These are phyloP conservation scores for Opeltia flavorubescens DNA, from an alignment of 495 filamentous ascomycete species.

Conservation along the genomic window DNA sequence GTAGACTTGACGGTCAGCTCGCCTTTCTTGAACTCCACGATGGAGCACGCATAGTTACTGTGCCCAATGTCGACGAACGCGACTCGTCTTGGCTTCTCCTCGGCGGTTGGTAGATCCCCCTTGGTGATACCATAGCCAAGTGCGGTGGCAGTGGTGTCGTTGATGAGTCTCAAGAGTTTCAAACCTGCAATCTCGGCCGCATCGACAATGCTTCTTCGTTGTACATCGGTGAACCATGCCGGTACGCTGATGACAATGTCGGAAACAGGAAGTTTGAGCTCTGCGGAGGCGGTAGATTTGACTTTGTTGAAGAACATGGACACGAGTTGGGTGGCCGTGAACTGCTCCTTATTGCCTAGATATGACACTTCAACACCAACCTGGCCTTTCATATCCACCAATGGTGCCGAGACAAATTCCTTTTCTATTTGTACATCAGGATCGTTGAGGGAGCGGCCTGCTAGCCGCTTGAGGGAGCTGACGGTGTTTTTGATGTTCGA, in stretches of 20 bases:
- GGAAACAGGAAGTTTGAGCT: conserved; percentile 84
- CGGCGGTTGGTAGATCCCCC: conserved; percentile 69
- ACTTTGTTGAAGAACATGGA: conserved; percentile 94
- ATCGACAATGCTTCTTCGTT: conserved; percentile 79
- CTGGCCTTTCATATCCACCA: conserved; percentile 84
- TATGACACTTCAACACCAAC: conserved; percentile 92
- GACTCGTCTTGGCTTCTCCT: conserved; percentile 88
- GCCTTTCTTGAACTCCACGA: conserved; percentile 96
- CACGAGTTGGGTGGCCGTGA: conserved; percentile 78
- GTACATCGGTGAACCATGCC: conserved; percentile 91
- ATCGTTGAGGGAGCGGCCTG: conserved; percentile 72
- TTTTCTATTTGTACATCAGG: conserved; percentile 87
- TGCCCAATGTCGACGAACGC: conserved; percentile 93
- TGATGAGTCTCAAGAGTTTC: conserved; percentile 86
- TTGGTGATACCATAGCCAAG: conserved; percentile 98
- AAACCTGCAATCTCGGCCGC: conserved; percentile 90
- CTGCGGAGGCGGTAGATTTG: conserved; percentile 70
- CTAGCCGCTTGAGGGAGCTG: conserved; percentile 77
- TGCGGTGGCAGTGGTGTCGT: conserved; percentile 93
- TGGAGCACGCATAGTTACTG: conserved; percentile 84
- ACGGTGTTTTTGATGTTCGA: conserved; percentile 99
- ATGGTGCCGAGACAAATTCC: conserved; percentile 71
- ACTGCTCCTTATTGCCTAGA: conserved; percentile 86
- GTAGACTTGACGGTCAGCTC: conserved; percentile 88
- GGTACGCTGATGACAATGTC: conserved; percentile 92